Evolutionary conservation across 345 rosid genomes (phyloP), one percentile per base, ranked within the genome.

Genomic region (Tarenaya hassleriana): DNA sequence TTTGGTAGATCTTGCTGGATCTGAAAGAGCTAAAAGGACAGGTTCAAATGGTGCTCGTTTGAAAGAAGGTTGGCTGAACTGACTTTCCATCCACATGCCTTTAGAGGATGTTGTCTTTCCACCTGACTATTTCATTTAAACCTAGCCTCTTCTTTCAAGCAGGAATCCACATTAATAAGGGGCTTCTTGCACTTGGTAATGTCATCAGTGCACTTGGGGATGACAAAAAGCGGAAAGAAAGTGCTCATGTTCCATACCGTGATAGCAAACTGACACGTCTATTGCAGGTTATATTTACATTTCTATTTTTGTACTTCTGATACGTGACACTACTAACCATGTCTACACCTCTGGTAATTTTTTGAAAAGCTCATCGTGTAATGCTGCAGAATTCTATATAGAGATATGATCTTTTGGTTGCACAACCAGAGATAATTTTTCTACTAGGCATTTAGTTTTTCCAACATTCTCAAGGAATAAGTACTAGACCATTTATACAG

Each of bases 161-260:
- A 86, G 95, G 91, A 52, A 78, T 86, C 61, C 81, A 86, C 74
- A 86, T 86, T 55, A 86, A 86, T 24, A 77, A 69, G 55, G 95
- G 95, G 33, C 91, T 86, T 61, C 88, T 86, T 60, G 95, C 95
- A 37, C 95, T 86, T 62, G 95, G 95, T 49, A 86, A 86, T 52
- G 95, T 86, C 47, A 83, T 86, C 45, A 86, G 88, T 69, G 91
- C 95, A 14, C 81, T 86, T 21, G 95, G 91, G 38, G 91, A 86
- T 53, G 91, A 86, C 52, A 86, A 86, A 67, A 86, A 70, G 69
- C 82, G 91, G 16, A 86, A 80, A 75, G 91, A 86, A 69, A 80
- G 86, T 47, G 69, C 71, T 47, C 95, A 86, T 61, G 91, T 86
- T 52, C 95, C 95, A 15, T 86, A 83, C 57, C 76, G 95, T 55